Base-by-base conservation (phyloP, 2,329 filamentous ascomycete species). In the Stenocarpella maydis region DNA sequence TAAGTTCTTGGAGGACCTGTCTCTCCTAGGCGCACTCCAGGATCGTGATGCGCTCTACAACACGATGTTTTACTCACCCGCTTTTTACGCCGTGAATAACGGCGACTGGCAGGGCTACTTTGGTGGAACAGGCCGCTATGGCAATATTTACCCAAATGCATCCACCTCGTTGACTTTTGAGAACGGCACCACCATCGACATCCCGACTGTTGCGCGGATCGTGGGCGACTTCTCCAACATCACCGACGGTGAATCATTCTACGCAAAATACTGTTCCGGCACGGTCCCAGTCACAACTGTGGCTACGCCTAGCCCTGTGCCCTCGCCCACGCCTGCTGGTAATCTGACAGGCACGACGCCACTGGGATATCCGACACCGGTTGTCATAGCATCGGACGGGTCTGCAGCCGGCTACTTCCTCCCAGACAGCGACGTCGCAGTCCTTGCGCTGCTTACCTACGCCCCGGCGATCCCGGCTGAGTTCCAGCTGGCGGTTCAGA, bases 1-100 rank as follows among this genome's bases (percentile, higher is more conserved):
- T 41, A 73, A 73, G 12, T 76, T 72, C 55, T 49, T 78, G 21
- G 71, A 71, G 34, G 73, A 77, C 21, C 78, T 68, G 26, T 78
- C 77, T 74, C 73, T 75, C 53, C 74, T 76, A 70, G 72, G 80
- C 67, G 69, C 76, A 73, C 70, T 81, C 49, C 81, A 82, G 71
- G 81, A 82, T 63, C 75, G 75, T 26, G 80, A 82, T 71, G 78
- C 81, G 9, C 79, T 78, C 6, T 82, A 81, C 65, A 83, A 83
- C 71, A 78, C 78, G 6, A 78, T 82, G 75, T 82, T 83, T 71
- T 82, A 76, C 67, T 77, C 75, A 55, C 77, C 75, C 65, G 77
- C 66, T 4, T 43, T 68, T 4, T 53, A 52, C 15, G 66, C 66
- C 21, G 10, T 47, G 2, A 63, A 68, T n/a, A 63, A 54, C 31